Evolutionary conservation across 1,284 basidiomycete genomes (phyloP), one percentile per base, ranked within the genome.

Genomic region (Dichomitus squalens): DNA sequence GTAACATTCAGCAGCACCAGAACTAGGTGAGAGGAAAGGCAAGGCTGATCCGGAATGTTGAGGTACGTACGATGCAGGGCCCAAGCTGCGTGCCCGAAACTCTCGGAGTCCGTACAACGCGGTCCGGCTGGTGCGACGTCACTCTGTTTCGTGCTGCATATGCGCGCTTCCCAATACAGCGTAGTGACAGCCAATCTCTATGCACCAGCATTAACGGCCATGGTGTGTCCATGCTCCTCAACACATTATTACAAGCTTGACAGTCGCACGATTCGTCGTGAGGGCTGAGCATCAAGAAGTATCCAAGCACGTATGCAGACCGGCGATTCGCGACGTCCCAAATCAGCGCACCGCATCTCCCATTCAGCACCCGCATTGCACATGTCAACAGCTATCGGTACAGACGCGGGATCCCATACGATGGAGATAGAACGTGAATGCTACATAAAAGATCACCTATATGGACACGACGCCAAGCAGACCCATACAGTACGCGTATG

Each of bases 391-490:
- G 44, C 43, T 51, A 51, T 39, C 52, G 58, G 51, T 60, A 65
- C 62, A 64, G 49, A 55, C 49, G 55, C 11, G 49, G 60, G 49
- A 60, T 58, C 61, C 50, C 49, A 54, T 64, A 67, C 60, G 56
- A n/a, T n/a, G n/a, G 58, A 67, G 64, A 65, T 40, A 18, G 62
- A 67, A 65, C 53, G 36, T 40, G 56, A 54, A 63, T 46, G 53
- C 21, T 35, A 38, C 20, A 38, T 20, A 25, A 40, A 57, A 59
- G 53, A 25, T 31, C 46, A 41, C 53, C 55, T 49, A 57, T 48
- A 59, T 46, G 49, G 49, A 55, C 55, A 47, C 53, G 38, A 34
- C 49, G 49, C 53, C 52, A 55, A 56, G n/a, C 52, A 52, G 43
- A 43, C 41, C 41, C 40, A 23, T n/a, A 18, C 16, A 41, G 43